Conservation (phyloP, 2,329 filamentous ascomycete species). For the Colletotrichum sp. region DNA sequence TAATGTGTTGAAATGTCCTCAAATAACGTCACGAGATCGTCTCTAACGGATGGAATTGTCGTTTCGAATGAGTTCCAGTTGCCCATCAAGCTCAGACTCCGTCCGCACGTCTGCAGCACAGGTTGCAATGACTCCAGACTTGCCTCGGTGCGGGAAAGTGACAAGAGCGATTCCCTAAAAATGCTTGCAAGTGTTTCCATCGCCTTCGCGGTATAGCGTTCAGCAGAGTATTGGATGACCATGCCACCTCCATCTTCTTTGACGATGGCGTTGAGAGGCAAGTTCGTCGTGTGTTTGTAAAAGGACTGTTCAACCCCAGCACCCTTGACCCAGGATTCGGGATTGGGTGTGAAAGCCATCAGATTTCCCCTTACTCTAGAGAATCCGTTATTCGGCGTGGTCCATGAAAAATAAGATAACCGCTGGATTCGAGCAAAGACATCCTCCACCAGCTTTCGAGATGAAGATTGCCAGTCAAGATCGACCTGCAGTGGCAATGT, state of each 20-base stretch:
- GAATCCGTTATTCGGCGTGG: conserved; percentile 19
- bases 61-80: background rate
- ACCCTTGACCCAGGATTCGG: background rate
- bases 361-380: background rate
- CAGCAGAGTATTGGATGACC: background rate
- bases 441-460: conserved; percentile 16
- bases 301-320: background rate
- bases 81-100: background rate
- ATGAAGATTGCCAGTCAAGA: conserved; percentile 12
- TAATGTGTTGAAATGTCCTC: background rate
- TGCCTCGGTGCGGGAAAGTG: background rate
- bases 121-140: background rate
- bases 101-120: background rate
- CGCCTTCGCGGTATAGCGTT: background rate
- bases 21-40: background rate
- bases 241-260: background rate
- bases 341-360: background rate
- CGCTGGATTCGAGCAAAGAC: background rate
- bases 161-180: background rate
- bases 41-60: background rate
- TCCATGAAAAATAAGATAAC: conserved; percentile 20
- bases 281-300: background rate
- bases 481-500: conserved; percentile 28
- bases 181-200: background rate
- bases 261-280: background rate